Evolutionary conservation across 805 yeast genomes (phyloP).

Genomic region (Dipodascus geniculatus): DNA sequence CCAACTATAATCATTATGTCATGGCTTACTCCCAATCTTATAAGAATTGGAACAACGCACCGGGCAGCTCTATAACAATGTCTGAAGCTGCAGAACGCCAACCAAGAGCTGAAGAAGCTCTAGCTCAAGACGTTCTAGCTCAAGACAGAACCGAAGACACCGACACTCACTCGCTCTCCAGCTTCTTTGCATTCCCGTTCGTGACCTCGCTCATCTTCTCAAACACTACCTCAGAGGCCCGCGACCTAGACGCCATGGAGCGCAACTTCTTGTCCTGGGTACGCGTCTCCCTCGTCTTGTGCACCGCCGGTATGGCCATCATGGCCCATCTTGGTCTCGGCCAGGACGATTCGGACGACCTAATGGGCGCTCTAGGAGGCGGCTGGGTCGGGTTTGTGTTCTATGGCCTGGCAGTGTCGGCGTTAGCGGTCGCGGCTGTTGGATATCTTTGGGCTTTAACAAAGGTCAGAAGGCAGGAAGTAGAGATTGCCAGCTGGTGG

Average conservation of each 20-base stretch:
- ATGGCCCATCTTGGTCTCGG: constrained; percentile 12
- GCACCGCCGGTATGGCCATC: constrained; percentile 19
- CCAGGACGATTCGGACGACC: constrained; percentile 1
- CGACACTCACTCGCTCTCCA: too few relatives aligned
- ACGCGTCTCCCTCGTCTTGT: constrained; percentile 15
- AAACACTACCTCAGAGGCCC: constrained; percentile 22
- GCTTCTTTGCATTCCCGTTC: constrained; percentile 15
- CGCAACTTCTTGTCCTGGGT: constrained; percentile 20
- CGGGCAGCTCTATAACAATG: too few relatives aligned
- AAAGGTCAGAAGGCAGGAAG: background rate
- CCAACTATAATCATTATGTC: background rate
- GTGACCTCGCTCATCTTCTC: constrained; percentile 14
- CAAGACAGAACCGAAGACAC: too few relatives aligned
- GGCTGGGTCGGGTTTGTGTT: background rate
- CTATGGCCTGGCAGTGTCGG: background rate
- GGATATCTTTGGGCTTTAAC: background rate
- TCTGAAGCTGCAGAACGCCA: too few relatives aligned
- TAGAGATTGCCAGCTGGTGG: background rate
- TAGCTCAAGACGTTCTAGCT: too few relatives aligned
- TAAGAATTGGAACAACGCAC: too few relatives aligned
- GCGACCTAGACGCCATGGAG: constrained; percentile 23
- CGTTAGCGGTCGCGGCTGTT: background rate
- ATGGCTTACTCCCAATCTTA: too few relatives aligned
- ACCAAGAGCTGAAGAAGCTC: too few relatives aligned
- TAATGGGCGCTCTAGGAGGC: background rate